Conservation (phyloP, 2,329 filamentous ascomycete species). For the Pseudodiploospora longispora region DNA sequence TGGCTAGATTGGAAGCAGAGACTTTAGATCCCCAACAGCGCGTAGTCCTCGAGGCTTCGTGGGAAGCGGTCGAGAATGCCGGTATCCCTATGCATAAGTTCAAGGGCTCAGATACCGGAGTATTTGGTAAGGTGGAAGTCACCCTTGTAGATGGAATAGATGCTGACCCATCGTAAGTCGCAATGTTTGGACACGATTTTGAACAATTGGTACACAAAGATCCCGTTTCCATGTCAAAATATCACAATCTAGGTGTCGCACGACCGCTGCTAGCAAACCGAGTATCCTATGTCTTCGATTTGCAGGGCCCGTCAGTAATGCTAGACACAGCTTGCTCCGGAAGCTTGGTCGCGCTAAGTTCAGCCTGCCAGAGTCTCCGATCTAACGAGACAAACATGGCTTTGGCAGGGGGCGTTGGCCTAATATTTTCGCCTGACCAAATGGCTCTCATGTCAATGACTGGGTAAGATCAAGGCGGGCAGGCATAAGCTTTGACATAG, state of each 20-base stretch:
- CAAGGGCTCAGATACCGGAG: constrained; percentile 24
- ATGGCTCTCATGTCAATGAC: too few species aligned
- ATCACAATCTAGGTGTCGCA: constrained; percentile 8
- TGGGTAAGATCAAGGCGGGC: too few species aligned
- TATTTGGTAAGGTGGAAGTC: constrained; percentile 26
- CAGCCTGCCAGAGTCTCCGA: constrained; percentile 20
- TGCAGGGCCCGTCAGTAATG: constrained; percentile 37
- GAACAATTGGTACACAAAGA: too few species aligned
- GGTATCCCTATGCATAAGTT: constrained; percentile 14
- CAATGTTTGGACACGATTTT: too few species aligned
- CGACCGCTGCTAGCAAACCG: constrained; percentile 34
- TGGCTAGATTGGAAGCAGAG: constrained; percentile 8
- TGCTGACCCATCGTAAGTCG: too few species aligned
- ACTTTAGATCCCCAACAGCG: constrained; percentile 13
- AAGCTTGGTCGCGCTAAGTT: constrained; percentile 37
- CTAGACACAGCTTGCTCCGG: constrained; percentile 45
- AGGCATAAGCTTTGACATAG: too few species aligned
- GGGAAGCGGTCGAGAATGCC: constrained; percentile 32
- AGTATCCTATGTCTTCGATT: constrained; percentile 39
- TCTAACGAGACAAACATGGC: constrained; percentile 23
- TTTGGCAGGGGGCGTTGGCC: constrained; percentile 33
- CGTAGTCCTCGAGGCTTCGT: constrained; percentile 29
- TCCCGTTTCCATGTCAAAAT: too few species aligned
- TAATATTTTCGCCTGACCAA: constrained; percentile 26
- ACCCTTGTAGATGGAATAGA: too few species aligned